Evolutionary conservation across 345 rosid species (phyloP).

Genomic region (Diplotaxis tenuifolia): DNA sequence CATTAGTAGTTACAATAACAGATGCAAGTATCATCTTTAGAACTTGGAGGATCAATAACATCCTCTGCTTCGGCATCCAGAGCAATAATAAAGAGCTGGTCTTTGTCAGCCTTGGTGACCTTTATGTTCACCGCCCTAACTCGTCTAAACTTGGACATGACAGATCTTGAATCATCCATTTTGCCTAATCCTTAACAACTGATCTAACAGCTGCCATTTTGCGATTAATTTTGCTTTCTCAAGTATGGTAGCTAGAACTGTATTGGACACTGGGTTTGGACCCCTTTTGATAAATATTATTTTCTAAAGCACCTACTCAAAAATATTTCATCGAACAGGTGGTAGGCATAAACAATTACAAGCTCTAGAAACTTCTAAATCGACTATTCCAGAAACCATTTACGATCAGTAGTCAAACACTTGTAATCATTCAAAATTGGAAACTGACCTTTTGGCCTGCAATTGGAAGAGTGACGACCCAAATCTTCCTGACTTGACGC

Average conservation of each 20-base stretch:
- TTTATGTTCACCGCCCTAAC: constrained; percentile 72
- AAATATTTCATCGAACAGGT: constrained; percentile 21
- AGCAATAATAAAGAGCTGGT: constrained; percentile 69
- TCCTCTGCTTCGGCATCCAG: constrained; percentile 96
- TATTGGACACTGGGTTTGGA: constrained; percentile 74
- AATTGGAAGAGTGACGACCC: constrained; percentile 90
- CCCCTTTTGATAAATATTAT: too few species aligned
- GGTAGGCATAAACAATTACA: constrained; percentile 2
- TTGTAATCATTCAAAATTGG: not conserved
- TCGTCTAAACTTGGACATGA: constrained; percentile 83
- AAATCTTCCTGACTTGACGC: constrained; percentile 48
- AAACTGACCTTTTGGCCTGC: constrained; percentile 77
- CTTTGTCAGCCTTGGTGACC: constrained; percentile 71
- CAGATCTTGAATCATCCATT: constrained; percentile 96
- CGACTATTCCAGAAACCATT: not conserved
- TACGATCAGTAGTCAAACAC: too few species aligned
- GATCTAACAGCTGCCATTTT: constrained; percentile 82
- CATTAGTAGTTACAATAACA: too few species aligned
- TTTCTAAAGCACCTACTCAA: too few species aligned
- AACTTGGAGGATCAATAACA: constrained; percentile 75
- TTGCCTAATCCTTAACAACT: constrained; percentile 83
- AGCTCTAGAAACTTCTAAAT: too few species aligned
- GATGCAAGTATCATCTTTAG: constrained; percentile 71
- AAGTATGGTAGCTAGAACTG: constrained; percentile 66
- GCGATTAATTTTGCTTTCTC: constrained; percentile 80